Conservation (phyloP, 1,139 yeast genomes). For the Saccharomyces pastorianus region DNA sequence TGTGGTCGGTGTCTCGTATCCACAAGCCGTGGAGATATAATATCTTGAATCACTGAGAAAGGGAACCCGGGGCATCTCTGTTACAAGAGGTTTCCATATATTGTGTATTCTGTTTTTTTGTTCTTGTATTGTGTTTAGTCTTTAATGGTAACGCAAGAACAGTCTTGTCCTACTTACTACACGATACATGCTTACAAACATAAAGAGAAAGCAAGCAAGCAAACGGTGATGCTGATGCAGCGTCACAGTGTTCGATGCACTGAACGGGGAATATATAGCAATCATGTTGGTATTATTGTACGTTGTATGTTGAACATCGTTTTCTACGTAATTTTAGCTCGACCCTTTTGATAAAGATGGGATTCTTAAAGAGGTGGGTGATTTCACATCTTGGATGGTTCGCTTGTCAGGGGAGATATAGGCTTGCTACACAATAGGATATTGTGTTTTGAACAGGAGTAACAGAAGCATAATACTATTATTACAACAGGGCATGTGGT, state of each 20-base stretch:
- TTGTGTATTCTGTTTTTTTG: too few species aligned
- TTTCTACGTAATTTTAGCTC: background rate
- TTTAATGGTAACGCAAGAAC: too few species aligned
- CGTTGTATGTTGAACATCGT: background rate
- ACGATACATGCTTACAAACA: too few species aligned
- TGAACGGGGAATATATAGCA: background rate
- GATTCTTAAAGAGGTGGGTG: background rate
- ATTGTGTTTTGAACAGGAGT: background rate
- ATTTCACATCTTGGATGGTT: background rate
- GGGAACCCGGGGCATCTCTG: too few species aligned
- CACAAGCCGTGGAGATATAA: too few species aligned
- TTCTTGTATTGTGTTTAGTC: too few species aligned
- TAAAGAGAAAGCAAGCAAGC: too few species aligned
- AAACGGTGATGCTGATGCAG: background rate
- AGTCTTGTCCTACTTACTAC: too few species aligned
- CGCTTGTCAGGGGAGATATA: background rate
- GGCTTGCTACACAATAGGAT: background rate
- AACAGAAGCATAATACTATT: background rate
- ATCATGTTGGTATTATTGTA: background rate
- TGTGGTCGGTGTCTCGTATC: too few species aligned
- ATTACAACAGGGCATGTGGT: constrained; percentile 47
- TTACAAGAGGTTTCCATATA: too few species aligned
- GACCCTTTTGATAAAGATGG: background rate
- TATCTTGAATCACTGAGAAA: too few species aligned
- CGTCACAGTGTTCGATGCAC: background rate